Evolutionary conservation across 495 filamentous ascomycete genomes (phyloP).

Genomic region (Daldinia loculata): DNA sequence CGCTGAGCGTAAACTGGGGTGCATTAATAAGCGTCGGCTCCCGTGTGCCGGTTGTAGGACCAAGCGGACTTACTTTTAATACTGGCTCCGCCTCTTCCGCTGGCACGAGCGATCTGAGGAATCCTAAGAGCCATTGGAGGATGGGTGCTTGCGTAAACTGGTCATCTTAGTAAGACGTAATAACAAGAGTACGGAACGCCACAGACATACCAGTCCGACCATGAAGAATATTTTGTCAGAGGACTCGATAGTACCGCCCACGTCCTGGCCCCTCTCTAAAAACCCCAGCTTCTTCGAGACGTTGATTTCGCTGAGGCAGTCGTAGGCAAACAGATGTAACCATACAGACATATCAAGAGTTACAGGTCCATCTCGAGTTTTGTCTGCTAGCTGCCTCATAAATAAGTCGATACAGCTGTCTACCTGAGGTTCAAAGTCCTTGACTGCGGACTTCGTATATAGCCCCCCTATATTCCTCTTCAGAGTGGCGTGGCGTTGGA

Average conservation of each 20-base stretch:
- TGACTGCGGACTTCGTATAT: conserved; percentile 26
- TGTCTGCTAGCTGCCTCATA: conserved; percentile 35
- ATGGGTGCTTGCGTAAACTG: conserved; percentile 21
- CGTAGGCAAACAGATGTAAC: conserved; percentile 67
- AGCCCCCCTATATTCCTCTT: conserved; percentile 17
- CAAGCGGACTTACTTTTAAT: conserved; percentile 1
- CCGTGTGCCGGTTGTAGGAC: not conserved
- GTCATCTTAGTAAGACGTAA: not conserved
- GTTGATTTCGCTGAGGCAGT: conserved; percentile 65
- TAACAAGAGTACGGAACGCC: not conserved
- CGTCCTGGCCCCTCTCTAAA: conserved; percentile 59
- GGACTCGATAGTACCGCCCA: conserved; percentile 27
- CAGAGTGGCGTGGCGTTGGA: conserved; percentile 1
- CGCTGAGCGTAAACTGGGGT: not conserved
- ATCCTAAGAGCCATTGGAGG: conserved; percentile 4
- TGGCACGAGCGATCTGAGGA: conserved; percentile 13
- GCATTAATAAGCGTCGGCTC: not conserved
- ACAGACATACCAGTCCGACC: not conserved
- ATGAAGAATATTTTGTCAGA: not conserved
- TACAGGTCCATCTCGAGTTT: conserved; percentile 39
- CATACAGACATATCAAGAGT: conserved; percentile 60
- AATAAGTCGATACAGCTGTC: not conserved
- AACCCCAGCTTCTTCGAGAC: conserved; percentile 64
- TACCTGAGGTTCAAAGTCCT: conserved; percentile 48
- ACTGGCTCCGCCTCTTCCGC: conserved; percentile 11